Conservation (phyloP, 2,329 filamentous ascomycete species). For the Atkinsonella texensis region DNA sequence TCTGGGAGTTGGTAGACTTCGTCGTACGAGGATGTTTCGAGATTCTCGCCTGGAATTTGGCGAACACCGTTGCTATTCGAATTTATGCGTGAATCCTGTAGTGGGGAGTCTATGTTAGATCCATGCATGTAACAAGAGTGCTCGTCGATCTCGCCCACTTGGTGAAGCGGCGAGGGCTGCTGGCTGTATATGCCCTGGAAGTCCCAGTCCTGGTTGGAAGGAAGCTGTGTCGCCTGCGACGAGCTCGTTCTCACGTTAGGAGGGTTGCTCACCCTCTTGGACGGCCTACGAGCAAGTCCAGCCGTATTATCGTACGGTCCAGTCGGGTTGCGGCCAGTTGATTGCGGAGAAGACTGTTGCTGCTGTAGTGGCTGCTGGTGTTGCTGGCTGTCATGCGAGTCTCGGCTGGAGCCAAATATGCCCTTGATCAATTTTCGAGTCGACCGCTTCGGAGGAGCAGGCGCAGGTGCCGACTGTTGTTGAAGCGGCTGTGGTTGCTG, state of each 20-base stretch:
- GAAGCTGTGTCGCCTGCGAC: constrained; percentile 12
- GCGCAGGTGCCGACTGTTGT: constrained; percentile 21
- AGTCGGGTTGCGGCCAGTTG: constrained; percentile 13
- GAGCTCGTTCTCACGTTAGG: constrained; percentile 31
- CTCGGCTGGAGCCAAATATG: constrained; percentile 31
- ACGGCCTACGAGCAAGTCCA: constrained; percentile 40
- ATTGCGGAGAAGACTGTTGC: constrained; percentile 3
- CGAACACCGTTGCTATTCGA: constrained; percentile 30
- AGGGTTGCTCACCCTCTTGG: constrained; percentile 43
- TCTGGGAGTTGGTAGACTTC: constrained; percentile 27
- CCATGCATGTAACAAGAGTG: constrained; percentile 23
- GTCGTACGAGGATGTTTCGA: constrained; percentile 34
- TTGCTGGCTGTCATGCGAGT: constrained; percentile 11
- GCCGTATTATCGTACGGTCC: constrained; percentile 36
- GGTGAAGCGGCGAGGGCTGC: constrained; percentile 30
- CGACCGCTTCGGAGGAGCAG: constrained; percentile 33
- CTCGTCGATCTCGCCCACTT: constrained; percentile 28
- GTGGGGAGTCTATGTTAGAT: constrained; percentile 27
- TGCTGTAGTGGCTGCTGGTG: constrained; percentile 15
- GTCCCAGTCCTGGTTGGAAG: constrained; percentile 12
- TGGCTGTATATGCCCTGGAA: constrained; percentile 10
- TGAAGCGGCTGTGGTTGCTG: constrained; percentile 18
- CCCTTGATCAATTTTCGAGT: constrained; percentile 43
- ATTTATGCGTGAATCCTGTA: constrained; percentile 27
- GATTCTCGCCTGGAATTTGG: constrained; percentile 30